Conservation (phyloP, 2,329 filamentous ascomycete genomes). For the Cytospora leucostoma region DNA sequence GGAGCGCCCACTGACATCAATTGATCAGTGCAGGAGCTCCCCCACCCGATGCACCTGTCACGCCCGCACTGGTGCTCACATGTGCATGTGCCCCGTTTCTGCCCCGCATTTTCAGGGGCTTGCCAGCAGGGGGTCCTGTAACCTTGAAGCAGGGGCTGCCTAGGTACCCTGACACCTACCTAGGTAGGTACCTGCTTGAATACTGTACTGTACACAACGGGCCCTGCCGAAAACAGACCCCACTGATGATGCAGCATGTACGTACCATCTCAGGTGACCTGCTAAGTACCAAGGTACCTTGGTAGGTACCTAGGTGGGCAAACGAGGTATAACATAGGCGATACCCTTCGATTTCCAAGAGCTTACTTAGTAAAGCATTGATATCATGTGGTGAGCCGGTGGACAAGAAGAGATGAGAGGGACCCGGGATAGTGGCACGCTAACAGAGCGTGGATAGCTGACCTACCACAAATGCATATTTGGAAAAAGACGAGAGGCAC, state of each 20-base stretch:
- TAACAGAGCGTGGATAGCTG: no score
- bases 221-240: not conserved
- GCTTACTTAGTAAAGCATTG: no score
- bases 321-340: no score
- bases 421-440: no score
- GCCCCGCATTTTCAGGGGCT: slow-evolving; percentile 2
- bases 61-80: not conserved
- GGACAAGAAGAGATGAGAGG: no score
- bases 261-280: no score
- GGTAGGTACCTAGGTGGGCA: not conserved
- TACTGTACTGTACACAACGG: not conserved
- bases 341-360: no score
- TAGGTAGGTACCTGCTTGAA: not conserved
- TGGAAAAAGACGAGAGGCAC: no score
- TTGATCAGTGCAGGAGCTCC: not conserved
- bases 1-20: not conserved
- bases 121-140: not conserved
- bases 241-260: not conserved
- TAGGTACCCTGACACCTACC: not conserved
- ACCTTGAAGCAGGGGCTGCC: not conserved
- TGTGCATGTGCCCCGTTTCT: not conserved
- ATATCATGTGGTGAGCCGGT: no score
- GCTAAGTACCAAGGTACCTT: not conserved
- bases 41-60: not conserved
- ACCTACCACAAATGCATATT: no score